Conservation (phyloP, 1,139 yeast genomes). For the Kluyveromyces sp. region DNA sequence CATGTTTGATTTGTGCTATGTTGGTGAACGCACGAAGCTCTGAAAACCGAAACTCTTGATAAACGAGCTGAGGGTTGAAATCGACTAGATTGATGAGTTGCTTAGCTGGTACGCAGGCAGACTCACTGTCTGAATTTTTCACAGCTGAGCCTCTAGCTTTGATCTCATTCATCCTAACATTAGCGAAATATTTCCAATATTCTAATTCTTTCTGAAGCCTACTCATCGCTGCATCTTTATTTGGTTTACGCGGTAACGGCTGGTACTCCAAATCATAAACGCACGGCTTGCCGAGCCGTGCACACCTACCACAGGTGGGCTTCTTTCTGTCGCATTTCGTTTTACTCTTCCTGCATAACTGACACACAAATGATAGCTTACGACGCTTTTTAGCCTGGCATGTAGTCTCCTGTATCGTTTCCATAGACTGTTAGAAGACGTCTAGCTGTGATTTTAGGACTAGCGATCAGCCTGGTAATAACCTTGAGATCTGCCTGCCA, state of each 20-base stretch:
- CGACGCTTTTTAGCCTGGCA: constrained; percentile 18
- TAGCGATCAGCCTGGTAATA: background rate
- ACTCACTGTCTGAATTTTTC: background rate
- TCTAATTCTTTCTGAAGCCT: constrained; percentile 28
- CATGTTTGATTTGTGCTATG: constrained; percentile 25
- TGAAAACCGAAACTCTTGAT: constrained; percentile 9
- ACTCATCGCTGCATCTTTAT: constrained; percentile 27
- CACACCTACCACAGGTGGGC: constrained; percentile 29
- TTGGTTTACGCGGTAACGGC: constrained; percentile 27
- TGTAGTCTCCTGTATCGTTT: background rate
- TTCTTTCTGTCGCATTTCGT: constrained; percentile 31
- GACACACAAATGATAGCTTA: constrained; percentile 31
- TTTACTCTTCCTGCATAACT: constrained; percentile 28
- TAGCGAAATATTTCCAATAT: constrained; percentile 22
- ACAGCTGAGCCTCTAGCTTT: background rate
- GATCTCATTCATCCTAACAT: constrained; percentile 1
- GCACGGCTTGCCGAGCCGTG: constrained; percentile 23
- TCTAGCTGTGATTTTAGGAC: background rate
- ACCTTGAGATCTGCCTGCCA: no score
- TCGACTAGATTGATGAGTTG: constrained; percentile 20
- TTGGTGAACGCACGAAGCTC: constrained; percentile 25
- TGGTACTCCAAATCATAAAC: constrained; percentile 30
- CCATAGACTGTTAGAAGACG: constrained; percentile 1
- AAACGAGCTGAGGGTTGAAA: constrained; percentile 18
- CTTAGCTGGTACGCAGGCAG: constrained; percentile 7